Conservation (phyloP, 2,329 filamentous ascomycete species). For the Verticillium nubilum region DNA sequence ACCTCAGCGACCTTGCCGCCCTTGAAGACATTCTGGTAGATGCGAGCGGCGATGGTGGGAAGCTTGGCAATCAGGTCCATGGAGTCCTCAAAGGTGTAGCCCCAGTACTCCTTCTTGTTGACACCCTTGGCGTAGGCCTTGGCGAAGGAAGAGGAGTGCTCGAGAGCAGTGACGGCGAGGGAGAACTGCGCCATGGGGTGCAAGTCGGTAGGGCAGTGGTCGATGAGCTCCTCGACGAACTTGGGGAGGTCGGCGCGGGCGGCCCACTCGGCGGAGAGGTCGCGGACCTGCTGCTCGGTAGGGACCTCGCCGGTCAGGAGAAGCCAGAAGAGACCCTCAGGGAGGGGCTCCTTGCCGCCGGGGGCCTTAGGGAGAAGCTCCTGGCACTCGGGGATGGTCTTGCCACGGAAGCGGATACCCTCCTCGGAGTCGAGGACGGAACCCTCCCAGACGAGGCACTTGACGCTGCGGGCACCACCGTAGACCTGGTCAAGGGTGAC, state of each 20-base stretch:
- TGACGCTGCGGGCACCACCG: constrained; percentile 97
- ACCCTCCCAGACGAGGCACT: constrained; percentile 97
- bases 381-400: constrained; percentile 99
- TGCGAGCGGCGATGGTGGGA: constrained; percentile 93
- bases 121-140: constrained; percentile 99
- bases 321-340: constrained; percentile 99
- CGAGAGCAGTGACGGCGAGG: constrained; percentile 92
- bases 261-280: constrained; percentile 97
- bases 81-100: constrained; percentile 98
- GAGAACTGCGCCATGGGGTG: constrained; percentile 99
- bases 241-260: constrained; percentile 95
- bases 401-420: constrained; percentile 98
- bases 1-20: constrained; percentile 94
- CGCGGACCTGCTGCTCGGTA: constrained; percentile 95
- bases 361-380: constrained; percentile 94
- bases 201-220: constrained; percentile 97
- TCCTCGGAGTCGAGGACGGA: constrained; percentile 98
- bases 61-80: constrained; percentile 99
- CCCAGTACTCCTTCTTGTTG: constrained; percentile 99
- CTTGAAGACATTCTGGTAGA: constrained; percentile 99
- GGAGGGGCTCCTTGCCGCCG: constrained; percentile 93
- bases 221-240: constrained; percentile 98
- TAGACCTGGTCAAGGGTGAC: constrained; percentile 99
- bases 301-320: constrained; percentile 97
- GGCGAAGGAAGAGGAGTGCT: constrained; percentile 96